phyloP scores from a whole-genome alignment of 2,329 filamentous ascomycete genomes.

The Aspergillus felis region DNA sequence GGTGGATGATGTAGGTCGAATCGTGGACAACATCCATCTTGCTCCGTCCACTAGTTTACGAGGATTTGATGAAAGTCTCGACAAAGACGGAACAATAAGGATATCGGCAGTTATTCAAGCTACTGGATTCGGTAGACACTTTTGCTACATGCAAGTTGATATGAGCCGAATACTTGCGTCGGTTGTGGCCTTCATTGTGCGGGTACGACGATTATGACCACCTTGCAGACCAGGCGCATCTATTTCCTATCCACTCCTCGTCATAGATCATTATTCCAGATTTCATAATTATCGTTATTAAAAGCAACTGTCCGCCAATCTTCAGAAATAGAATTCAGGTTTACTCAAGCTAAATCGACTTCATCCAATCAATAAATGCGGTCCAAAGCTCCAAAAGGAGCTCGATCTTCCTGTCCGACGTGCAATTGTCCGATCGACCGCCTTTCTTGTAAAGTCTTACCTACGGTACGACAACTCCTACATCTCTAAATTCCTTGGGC shows the following conservation, averaged over 20 bases:
- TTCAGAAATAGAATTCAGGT: neutral
- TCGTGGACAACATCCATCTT: too few relatives aligned
- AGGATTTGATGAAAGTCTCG: too few relatives aligned
- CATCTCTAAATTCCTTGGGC: conserved; percentile 7
- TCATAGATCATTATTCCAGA: neutral
- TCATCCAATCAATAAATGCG: neutral
- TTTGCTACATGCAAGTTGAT: too few relatives aligned
- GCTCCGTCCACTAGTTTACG: too few relatives aligned
- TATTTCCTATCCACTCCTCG: neutral
- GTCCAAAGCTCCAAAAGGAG: neutral
- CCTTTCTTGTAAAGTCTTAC: neutral
- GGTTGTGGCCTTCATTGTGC: too few relatives aligned
- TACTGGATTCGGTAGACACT: too few relatives aligned
- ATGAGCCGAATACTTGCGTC: too few relatives aligned
- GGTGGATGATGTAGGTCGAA: too few relatives aligned
- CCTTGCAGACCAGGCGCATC: neutral
- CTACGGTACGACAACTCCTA: conserved; percentile 2
- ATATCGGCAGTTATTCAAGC: too few relatives aligned
- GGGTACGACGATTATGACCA: neutral
- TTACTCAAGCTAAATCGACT: neutral
- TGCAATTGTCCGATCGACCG: neutral
- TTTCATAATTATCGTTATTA: neutral
- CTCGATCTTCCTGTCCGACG: neutral
- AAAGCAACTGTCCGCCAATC: neutral
- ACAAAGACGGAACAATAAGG: too few relatives aligned